These are phyloP conservation scores for Cubamyces sp. DNA, from an alignment of 768 basidiomycete species.

Conservation along the genomic window DNA sequence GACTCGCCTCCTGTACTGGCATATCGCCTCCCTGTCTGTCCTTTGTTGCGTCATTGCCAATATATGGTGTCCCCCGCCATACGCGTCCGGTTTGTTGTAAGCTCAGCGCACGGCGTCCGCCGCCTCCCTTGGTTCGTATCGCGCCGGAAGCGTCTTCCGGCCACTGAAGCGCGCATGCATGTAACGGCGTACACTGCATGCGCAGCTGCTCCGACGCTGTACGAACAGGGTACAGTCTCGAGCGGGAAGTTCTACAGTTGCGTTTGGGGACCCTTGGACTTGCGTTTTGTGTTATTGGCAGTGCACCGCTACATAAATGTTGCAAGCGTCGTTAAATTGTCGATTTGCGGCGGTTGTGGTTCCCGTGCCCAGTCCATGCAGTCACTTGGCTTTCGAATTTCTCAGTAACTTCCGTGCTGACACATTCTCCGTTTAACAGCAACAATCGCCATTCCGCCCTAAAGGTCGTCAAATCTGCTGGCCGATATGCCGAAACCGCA, in stretches of 20 bases:
- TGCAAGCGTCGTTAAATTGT: too few relatives aligned
- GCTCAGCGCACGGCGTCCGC: too few relatives aligned
- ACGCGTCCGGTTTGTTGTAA: background rate
- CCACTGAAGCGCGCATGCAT: background rate
- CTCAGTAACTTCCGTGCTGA: constrained; percentile 24
- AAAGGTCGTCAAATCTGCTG: constrained; percentile 94
- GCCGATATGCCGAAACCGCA: constrained; percentile 95
- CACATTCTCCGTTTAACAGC: constrained; percentile 42
- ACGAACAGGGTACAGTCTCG: too few relatives aligned
- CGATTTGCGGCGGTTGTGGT: too few relatives aligned
- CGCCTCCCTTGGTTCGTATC: background rate
- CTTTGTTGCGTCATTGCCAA: background rate
- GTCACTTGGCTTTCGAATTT: background rate
- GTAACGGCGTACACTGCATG: too few relatives aligned
- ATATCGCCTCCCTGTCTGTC: constrained; percentile 8
- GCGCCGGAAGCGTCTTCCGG: background rate
- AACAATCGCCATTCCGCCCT: constrained; percentile 81
- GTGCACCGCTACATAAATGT: too few relatives aligned
- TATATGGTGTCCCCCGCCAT: constrained; percentile 2
- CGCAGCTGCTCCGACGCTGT: too few relatives aligned
- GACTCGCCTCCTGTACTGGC: constrained; percentile 10
- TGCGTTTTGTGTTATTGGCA: too few relatives aligned
- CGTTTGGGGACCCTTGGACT: too few relatives aligned
- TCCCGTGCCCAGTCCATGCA: background rate
- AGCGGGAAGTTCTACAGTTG: too few relatives aligned